Evolutionary conservation across 169 alveolate species (phyloP).

Genomic region (Plasmodium relictum): DNA sequence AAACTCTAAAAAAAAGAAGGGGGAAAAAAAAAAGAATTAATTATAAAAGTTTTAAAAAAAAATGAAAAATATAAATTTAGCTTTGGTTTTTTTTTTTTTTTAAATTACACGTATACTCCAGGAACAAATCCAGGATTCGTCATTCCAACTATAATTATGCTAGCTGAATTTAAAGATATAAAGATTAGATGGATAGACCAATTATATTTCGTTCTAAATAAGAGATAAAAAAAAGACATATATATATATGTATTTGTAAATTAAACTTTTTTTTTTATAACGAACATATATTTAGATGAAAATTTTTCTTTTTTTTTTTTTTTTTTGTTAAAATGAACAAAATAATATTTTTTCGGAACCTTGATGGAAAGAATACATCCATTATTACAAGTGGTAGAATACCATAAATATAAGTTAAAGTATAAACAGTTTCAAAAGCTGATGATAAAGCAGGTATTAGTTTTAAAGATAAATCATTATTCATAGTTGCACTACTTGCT

Average conservation of each 20-base stretch:
- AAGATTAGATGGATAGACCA: slow-evolving; percentile 79
- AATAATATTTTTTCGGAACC: slow-evolving; percentile 29
- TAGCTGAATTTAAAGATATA: slow-evolving; percentile 63
- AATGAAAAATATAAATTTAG: no score
- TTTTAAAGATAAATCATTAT: slow-evolving; percentile 10
- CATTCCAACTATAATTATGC: slow-evolving; percentile 43
- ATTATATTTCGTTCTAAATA: slow-evolving; percentile 79
- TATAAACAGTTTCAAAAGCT: slow-evolving; percentile 75
- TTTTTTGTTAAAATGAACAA: neutral
- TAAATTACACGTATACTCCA: slow-evolving; percentile 77
- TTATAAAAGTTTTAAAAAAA: no score
- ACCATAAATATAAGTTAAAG: slow-evolving; percentile 77
- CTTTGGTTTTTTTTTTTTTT: slow-evolving; percentile 2
- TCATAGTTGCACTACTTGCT: slow-evolving; percentile 25
- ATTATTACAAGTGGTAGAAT: slow-evolving; percentile 79
- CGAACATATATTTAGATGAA: neutral
- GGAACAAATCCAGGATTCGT: slow-evolving; percentile 56
- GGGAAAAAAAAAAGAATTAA: no score
- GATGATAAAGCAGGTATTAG: slow-evolving; percentile 21
- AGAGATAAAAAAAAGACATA: neutral
- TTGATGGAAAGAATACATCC: slow-evolving; percentile 80
- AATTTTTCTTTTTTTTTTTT: slow-evolving; percentile 9
- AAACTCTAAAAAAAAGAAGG: slow-evolving; percentile 33
- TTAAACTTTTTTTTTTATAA: neutral
- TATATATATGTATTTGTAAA: neutral